Evolutionary conservation across 2,329 filamentous ascomycete genomes (phyloP), one percentile per base, ranked within the genome.

Genomic region (Tolypocladium sp.): DNA sequence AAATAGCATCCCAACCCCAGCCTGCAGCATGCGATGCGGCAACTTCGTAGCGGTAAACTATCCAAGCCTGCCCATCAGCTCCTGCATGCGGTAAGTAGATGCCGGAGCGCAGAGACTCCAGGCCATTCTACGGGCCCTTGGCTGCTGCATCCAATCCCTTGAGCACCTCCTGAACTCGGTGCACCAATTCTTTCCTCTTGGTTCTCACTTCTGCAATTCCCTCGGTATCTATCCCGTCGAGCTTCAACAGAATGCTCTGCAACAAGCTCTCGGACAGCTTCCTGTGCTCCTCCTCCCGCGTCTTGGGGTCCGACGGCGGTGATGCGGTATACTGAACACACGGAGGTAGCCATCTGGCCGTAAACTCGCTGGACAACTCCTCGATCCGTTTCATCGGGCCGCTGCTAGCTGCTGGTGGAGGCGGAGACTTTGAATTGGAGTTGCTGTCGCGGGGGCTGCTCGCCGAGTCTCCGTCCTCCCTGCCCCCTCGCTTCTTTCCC

Each of bases 201-300:
- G 79, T 74, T 62, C 89, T 79, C 33, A 88, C 84, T 15, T 87
- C 84, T 12, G 76, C 71, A 63, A 90, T 84, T 6, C 88, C 89
- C 55, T 88, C 86, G 0, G 86, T 87, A 65, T 93, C 89, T 3
- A 93, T 84, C 27, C 82, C 86, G 69, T 94, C 90, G 44, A 91
- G 73, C 74, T 92, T 93, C 63, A 94, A 74, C 42, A 93, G 68
- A 2, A 92, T 84, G 65, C 92, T 88, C 62, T 87, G 84, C 78
- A 94, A 78, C 44, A 92, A 82, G 5, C 87, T 90, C 76, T 94
- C 90, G 4, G 84, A 86, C 22, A 94, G 72, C 69, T 83, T 87
- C 70, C 88, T 86, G 70, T 93, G 87, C 68, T 92, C 88, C 40
- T 91, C 89, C 17, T 82, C 81, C 56, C 83, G 78, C 77, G 89